phyloP scores from a whole-genome alignment of 768 basidiomycete species.

The Suillus plorans region DNA sequence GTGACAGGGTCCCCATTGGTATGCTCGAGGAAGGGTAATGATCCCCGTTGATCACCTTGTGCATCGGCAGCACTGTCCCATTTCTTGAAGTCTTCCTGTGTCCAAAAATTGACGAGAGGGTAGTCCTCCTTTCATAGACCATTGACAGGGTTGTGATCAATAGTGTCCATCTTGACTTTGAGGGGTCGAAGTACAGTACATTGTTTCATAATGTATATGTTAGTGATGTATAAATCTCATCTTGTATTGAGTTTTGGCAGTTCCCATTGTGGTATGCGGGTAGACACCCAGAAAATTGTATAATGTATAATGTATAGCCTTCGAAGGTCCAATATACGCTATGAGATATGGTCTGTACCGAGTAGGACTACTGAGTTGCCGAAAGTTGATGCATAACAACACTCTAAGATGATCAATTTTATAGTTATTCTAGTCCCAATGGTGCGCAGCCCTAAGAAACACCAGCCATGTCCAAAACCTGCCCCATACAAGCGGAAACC shows the following conservation, averaged over 20 bases:
- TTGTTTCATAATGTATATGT: too few species aligned
- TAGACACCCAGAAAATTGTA: too few species aligned
- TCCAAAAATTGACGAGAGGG: background rate
- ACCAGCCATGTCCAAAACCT: too few species aligned
- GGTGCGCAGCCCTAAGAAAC: too few species aligned
- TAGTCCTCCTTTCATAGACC: background rate
- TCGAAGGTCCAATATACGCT: too few species aligned
- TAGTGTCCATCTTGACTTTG: background rate
- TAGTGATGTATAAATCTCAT: too few species aligned
- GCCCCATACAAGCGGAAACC: too few species aligned
- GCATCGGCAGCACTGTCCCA: background rate
- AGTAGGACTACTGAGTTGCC: background rate
- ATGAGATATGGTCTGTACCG: too few species aligned
- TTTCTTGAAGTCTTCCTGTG: background rate
- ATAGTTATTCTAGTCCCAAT: background rate
- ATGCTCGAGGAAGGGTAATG: background rate
- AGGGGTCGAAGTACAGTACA: too few species aligned
- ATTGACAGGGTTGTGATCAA: background rate
- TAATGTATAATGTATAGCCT: too few species aligned
- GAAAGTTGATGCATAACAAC: background rate
- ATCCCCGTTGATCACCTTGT: background rate
- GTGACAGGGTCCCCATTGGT: background rate
- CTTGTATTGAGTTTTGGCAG: too few species aligned
- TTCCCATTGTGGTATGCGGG: too few species aligned
- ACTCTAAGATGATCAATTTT: background rate